These are phyloP conservation scores for Chytriomyces sp. DNA, from an alignment of 192 early-diverging fungal genomes.

Conservation along the genomic window DNA sequence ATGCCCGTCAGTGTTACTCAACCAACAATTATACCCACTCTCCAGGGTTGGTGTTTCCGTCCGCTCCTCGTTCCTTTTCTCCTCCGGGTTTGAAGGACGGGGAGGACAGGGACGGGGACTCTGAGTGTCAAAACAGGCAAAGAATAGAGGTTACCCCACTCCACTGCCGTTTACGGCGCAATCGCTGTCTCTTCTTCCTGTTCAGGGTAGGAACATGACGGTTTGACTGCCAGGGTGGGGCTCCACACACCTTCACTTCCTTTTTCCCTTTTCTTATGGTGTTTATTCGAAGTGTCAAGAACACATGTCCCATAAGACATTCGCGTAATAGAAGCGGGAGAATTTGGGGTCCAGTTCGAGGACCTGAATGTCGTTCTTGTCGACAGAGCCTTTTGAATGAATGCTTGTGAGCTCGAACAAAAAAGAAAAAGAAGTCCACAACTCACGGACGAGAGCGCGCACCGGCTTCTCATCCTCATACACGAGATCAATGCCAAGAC, in stretches of 20 bases:
- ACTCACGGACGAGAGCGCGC: constrained; percentile 19
- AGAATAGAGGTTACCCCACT: neutral
- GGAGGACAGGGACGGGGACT: neutral
- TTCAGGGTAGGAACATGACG: neutral
- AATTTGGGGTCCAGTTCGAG: constrained; percentile 13
- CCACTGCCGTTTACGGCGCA: constrained; percentile 11
- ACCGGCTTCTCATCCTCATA: constrained; percentile 9
- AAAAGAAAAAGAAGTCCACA: neutral
- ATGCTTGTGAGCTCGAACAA: neutral
- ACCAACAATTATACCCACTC: neutral
- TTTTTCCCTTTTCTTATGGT: neutral
- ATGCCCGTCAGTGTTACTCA: constrained; percentile 15
- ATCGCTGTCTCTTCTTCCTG: constrained; percentile 5
- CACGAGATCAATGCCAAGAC: constrained; percentile 20
- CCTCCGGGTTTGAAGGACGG: neutral
- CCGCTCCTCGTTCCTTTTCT: neutral
- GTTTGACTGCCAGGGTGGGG: constrained; percentile 5
- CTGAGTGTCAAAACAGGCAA: constrained; percentile 19
- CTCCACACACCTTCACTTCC: neutral
- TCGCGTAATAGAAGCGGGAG: constrained; percentile 23
- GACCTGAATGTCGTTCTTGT: constrained; percentile 14
- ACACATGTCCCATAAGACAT: constrained; percentile 29
- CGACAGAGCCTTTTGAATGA: neutral
- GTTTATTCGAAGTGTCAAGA: neutral
- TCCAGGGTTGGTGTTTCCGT: constrained; percentile 10